A percentile compares a stretch with the other conserved stretches of the same genome.
Evolutionary conservation across 1,284 basidiomycete genomes (phyloP).

Genomic region (Moesziomyces parantarcticus): DNA sequence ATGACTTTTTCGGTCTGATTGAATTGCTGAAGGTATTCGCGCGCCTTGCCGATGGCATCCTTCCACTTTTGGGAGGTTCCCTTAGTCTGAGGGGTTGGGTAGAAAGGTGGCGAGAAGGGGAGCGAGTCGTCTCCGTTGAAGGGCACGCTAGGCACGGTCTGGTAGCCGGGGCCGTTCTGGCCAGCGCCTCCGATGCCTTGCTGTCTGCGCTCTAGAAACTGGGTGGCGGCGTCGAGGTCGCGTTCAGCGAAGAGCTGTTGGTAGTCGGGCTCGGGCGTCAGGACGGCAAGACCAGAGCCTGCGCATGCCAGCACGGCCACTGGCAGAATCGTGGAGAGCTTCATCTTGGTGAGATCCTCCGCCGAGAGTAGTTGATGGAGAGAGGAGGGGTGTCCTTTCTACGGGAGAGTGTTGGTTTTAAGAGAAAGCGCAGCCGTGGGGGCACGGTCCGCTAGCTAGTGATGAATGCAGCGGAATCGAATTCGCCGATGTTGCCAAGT

Average conservation of each 20-base stretch:
- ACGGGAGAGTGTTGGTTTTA: not conserved
- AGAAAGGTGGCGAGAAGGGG: constrained; percentile 54
- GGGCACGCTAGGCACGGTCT: constrained; percentile 33
- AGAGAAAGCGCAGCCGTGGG: no score
- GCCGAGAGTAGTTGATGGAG: not conserved
- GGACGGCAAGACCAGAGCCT: constrained; percentile 24
- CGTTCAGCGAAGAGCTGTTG: constrained; percentile 27
- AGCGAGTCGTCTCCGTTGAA: constrained; percentile 53
- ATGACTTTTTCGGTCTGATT: constrained; percentile 70
- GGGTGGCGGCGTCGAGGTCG: constrained; percentile 13
- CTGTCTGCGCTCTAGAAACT: constrained; percentile 29
- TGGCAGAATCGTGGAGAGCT: constrained; percentile 28
- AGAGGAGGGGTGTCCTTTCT: not conserved
- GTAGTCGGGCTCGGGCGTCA: constrained; percentile 28
- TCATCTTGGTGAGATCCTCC: constrained; percentile 11
- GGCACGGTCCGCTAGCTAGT: no score
- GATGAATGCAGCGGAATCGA: not conserved
- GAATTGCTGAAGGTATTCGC: constrained; percentile 67
- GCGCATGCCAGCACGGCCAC: constrained; percentile 27
- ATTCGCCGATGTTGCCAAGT: not conserved
- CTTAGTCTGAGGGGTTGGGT: constrained; percentile 50
- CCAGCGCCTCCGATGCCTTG: constrained; percentile 44
- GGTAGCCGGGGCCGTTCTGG: constrained; percentile 40
- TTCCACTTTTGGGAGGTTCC: constrained; percentile 71
- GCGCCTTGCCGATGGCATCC: constrained; percentile 73